Evolutionary conservation across 495 filamentous ascomycete species (phyloP), one percentile per base, ranked within the genome.

Genomic region (Xylaria flabelliformis): DNA sequence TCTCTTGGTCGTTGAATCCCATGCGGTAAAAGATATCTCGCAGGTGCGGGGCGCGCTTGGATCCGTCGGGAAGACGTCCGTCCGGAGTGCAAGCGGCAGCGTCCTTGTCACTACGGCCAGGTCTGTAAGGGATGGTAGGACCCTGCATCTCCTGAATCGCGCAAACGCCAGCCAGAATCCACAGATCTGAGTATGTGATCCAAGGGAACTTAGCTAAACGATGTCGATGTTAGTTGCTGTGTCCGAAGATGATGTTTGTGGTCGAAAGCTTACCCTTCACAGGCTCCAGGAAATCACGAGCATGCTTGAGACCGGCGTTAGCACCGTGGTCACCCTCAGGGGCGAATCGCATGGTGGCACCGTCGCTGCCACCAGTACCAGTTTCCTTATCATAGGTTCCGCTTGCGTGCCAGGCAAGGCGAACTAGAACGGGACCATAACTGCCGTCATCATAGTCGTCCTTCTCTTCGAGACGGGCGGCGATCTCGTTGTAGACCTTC

Each of bases 1-100:
- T 98, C 82, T 99, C 95, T 63, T 91, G 92, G 85, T 99, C 96
- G 82, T 97, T 91, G 88, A 99, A 99, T 71, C 96, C 96, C 95
- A 98, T 98, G 81, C 95, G 93, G 81, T 89, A 88, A 88, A 99
- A 99, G 87, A 99, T 92, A 82, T 90, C 89, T 70, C 96, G 92
- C 78, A 99, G 86, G 83, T 99, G 96, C 72, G 88, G 86, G 70
- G 91, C 88, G 72, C 88, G 92, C 87, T 98, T 90, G 73, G 89
- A 73, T 63, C 88, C 96, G 80, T 99, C 95, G 72, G 96, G 96
- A 36, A 99, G 93, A 83, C 96, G 94, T 72, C 96, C 96, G 77
- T 99, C 95, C 59, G 96, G 96, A 58, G 94, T 96, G 88, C 94
- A 97, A 80, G 89, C 92, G 69, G 90, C 81, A n/a, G 94, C 85